These are phyloP conservation scores for Cucurbita pepo DNA, from an alignment of 306 rosid genomes.

Conservation along the genomic window DNA sequence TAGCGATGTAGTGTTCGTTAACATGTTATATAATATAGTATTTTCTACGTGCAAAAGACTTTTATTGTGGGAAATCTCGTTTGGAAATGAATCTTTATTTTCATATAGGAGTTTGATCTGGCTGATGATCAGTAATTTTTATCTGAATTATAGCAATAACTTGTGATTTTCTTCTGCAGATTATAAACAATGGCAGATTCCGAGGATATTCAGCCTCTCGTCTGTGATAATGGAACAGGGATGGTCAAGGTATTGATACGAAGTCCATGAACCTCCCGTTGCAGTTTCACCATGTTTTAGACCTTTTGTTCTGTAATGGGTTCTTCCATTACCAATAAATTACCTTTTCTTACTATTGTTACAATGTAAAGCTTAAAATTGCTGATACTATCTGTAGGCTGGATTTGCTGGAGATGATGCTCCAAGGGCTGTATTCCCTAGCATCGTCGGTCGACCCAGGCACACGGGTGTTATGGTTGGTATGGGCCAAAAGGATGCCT, in stretches of 20 bases:
- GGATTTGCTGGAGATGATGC: constrained; percentile 99
- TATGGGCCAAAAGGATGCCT: constrained; percentile 97
- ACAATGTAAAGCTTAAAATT: not conserved
- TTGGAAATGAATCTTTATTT: not conserved
- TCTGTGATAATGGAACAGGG: constrained; percentile 93
- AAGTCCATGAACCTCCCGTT: not conserved
- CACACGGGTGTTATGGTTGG: constrained; percentile 99
- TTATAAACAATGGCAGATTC: constrained; percentile 52
- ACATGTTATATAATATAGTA: not conserved
- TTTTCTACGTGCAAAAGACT: not conserved
- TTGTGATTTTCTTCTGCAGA: constrained; percentile 16
- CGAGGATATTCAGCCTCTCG: constrained; percentile 96
- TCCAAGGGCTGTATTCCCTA: constrained; percentile 95
- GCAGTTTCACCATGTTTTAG: not conserved
- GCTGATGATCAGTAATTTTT: not conserved
- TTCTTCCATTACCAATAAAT: no score
- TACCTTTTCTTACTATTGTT: not conserved
- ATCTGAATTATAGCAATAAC: not conserved
- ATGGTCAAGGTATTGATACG: constrained; percentile 72
- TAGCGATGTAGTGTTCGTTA: not conserved
- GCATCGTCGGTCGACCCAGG: constrained; percentile 93
- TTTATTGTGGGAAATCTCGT: no score
- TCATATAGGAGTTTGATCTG: not conserved
- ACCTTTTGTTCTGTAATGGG: not conserved
- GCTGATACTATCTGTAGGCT: constrained; percentile 36